Evolutionary conservation across 106 monocot genomes (phyloP).

Genomic region (Cymbidium sinense): DNA sequence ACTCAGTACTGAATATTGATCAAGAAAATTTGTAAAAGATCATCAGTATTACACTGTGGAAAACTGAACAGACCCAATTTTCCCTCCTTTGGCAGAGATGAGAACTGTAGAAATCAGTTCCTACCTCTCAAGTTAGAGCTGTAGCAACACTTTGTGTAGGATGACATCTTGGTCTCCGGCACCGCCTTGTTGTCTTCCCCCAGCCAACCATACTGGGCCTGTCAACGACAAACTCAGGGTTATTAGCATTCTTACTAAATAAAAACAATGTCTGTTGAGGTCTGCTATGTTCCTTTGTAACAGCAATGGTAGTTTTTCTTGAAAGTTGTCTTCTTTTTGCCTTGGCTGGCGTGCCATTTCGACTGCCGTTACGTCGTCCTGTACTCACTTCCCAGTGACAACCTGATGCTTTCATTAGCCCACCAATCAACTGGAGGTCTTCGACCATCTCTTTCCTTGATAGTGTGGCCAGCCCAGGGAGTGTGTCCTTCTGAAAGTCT

Average conservation of each 20-base stretch:
- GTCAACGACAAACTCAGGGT: slow-evolving; percentile 12
- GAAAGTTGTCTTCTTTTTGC: slow-evolving; percentile 15
- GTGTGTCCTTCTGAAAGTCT: slow-evolving; percentile 81
- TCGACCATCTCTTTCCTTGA: slow-evolving; percentile 58
- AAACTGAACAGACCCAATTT: neutral
- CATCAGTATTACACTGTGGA: neutral
- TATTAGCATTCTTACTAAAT: neutral
- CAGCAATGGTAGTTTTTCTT: neutral
- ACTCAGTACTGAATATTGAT: slow-evolving; percentile 1
- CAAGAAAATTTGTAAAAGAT: neutral
- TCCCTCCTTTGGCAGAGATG: neutral
- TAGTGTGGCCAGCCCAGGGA: slow-evolving; percentile 56
- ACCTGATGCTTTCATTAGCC: slow-evolving; percentile 41
- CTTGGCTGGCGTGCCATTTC: slow-evolving; percentile 13
- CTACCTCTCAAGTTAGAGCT: slow-evolving; percentile 6
- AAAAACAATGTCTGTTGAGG: neutral
- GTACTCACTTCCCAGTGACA: slow-evolving; percentile 20
- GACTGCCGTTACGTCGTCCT: slow-evolving; percentile 15
- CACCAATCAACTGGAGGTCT: slow-evolving; percentile 59
- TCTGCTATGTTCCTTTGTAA: slow-evolving; percentile 2
- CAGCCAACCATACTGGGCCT: slow-evolving; percentile 18
- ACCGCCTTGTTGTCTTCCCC: slow-evolving; percentile 31
- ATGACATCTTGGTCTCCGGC: slow-evolving; percentile 10
- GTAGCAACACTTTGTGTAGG: slow-evolving; percentile 8
- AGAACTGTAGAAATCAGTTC: neutral